Evolutionary conservation across 2,329 filamentous ascomycete species (phyloP), one percentile per base, ranked within the genome.

Genomic region (Pseudonectria buxi): DNA sequence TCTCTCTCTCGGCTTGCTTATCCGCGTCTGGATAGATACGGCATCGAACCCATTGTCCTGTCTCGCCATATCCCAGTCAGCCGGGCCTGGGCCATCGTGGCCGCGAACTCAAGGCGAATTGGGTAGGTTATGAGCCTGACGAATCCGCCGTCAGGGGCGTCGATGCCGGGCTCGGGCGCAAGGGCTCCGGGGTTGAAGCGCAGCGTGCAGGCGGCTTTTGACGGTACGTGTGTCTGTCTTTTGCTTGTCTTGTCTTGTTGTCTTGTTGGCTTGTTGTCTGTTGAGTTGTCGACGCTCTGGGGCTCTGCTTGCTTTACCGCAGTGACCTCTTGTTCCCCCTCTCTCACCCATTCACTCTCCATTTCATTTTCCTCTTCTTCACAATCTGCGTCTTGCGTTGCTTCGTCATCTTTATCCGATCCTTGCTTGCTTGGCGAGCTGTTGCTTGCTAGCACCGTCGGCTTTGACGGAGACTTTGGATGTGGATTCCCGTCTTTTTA

Each of bases 151-250:
- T 69, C 72, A 46, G 68, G 56, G 44, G 61, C 68, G 25, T 69
- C 68, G 49, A 69, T 66, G 32, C 65, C 71, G 35, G 63, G 63
- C 27, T 72, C 71, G 37, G 36, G 37, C 32, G 45, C 39, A 32
- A 51, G 51, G 51, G 54, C 47, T 26, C 44, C 43, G 49, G 63
- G 61, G 18, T 58, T 77, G 36, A 80, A 79, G 62, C 67, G 75
- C 52, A 76, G 68, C 47, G 72, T 76, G 36, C 74, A 78, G 57
- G 67, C 74, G 42, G 69, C 72, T 26, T 78, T 79, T 63, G 73
- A 79, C 61, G 75, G 76, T 77, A 66, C 51, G 65, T 56, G 44
- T 40, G 26, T 34, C 14, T n/a, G 24, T 34, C 36, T 40, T 26
- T 45, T 28, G 34, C 39, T 35, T 38, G 25, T 37, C 40, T 41